A percentile compares a stretch with the other conserved stretches of the same genome.
Conservation (phyloP, 305 asterid species). For the Solanum hybrid region DNA sequence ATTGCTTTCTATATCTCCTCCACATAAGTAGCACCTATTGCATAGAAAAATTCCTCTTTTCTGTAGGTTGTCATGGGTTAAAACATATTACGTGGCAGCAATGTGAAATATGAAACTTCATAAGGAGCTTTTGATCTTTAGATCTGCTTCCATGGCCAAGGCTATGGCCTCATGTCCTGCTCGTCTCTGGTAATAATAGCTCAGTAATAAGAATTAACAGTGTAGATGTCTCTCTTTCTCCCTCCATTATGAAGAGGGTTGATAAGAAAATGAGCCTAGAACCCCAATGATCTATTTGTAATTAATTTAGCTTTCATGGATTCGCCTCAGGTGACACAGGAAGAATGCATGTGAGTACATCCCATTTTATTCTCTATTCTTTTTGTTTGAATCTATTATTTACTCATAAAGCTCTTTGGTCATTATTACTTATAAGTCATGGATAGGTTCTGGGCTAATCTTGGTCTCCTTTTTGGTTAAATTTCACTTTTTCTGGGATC, state of each 20-base stretch:
- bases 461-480: neutral
- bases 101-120: neutral
- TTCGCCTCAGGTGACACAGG: neutral
- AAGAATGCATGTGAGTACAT: neutral
- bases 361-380: neutral
- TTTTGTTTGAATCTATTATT: neutral
- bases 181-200: neutral
- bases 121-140: neutral
- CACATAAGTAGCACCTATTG: neutral
- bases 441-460: neutral
- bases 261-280: slow-evolving; percentile 3
- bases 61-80: neutral
- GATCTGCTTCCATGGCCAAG: neutral
- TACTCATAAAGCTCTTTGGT: neutral
- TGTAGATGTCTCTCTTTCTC: neutral
- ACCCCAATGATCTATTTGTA: neutral
- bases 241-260: neutral
- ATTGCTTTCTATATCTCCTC: neutral
- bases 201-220: neutral
- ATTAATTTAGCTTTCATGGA: neutral
- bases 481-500: neutral
- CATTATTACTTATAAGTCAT: neutral
- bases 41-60: neutral
- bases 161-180: neutral
- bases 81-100: neutral